Evolutionary conservation across 208 protist genomes (phyloP).

Genomic region (Trypanosoma scelopori): DNA sequence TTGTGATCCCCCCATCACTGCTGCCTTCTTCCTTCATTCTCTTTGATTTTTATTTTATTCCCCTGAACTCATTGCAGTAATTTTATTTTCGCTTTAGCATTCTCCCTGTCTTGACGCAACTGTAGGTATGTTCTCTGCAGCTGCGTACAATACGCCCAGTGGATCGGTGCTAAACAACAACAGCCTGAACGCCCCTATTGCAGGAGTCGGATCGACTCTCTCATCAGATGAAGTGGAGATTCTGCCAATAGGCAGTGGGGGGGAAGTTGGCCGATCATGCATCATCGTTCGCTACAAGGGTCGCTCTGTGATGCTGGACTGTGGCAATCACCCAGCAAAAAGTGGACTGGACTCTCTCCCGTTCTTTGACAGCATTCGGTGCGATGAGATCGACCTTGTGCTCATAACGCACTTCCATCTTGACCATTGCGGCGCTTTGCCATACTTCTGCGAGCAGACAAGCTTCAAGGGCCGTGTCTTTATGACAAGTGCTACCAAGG

Average conservation of each 20-base stretch:
- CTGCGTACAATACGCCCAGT: constrained; percentile 8
- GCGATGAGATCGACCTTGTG: constrained; percentile 93
- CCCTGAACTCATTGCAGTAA: background rate
- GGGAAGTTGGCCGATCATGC: constrained; percentile 97
- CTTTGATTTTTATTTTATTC: too few species aligned
- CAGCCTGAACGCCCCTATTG: constrained; percentile 3
- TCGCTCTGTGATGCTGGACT: constrained; percentile 98
- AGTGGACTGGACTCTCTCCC: constrained; percentile 95
- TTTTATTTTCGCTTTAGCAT: background rate
- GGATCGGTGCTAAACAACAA: constrained; percentile 15
- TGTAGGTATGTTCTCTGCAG: constrained; percentile 16
- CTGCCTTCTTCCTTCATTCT: too few species aligned
- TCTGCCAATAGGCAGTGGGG: constrained; percentile 95
- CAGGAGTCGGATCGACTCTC: background rate
- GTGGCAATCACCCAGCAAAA: constrained; percentile 98
- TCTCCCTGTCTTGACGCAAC: constrained; percentile 9
- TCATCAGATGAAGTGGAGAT: constrained; percentile 90
- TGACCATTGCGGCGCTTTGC: constrained; percentile 96
- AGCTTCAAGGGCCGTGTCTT: constrained; percentile 95
- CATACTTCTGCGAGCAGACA: constrained; percentile 96
- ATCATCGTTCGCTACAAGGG: constrained; percentile 96
- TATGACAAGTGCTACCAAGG: constrained; percentile 98
- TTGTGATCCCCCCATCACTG: too few species aligned
- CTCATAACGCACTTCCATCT: constrained; percentile 98
- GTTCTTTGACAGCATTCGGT: constrained; percentile 97